Evolutionary conservation across 768 basidiomycete species (phyloP).

Genomic region (Macrolepiota albuminosa): DNA sequence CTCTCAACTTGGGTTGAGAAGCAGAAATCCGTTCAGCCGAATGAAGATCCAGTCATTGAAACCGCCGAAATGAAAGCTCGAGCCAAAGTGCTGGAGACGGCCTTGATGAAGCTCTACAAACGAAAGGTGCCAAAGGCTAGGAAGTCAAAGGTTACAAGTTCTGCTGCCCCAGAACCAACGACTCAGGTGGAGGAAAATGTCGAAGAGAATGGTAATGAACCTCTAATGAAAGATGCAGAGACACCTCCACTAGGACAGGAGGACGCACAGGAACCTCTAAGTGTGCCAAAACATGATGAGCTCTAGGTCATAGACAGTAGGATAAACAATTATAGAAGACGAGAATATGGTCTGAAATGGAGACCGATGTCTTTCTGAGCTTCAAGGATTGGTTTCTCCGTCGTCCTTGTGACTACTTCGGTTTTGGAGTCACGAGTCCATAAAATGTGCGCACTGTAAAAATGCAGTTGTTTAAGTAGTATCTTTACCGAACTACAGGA

Average conservation of each 20-base stretch:
- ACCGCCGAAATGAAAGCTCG: conserved; percentile 82
- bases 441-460: background rate
- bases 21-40: conserved; percentile 68
- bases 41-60: conserved; percentile 84
- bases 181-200: conserved; percentile 9
- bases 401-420: too few species aligned
- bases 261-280: conserved; percentile 13
- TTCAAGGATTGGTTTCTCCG: background rate
- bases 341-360: background rate
- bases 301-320: conserved; percentile 7
- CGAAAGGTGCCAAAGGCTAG: conserved; percentile 63
- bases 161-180: conserved; percentile 19
- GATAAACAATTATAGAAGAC: background rate
- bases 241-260: conserved; percentile 9
- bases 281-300: conserved; percentile 12
- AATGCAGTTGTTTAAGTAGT: background rate
- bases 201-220: conserved; percentile 2
- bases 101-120: conserved; percentile 62
- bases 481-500: background rate
- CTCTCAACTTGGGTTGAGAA: conserved; percentile 74
- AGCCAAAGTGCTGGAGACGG: conserved; percentile 75
- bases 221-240: conserved; percentile 11
- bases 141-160: conserved; percentile 41
- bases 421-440: too few species aligned
- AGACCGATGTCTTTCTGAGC: background rate